Evolutionary conservation across 2,329 filamentous ascomycete species (phyloP).

Genomic region (Sordariomycetes sp.): DNA sequence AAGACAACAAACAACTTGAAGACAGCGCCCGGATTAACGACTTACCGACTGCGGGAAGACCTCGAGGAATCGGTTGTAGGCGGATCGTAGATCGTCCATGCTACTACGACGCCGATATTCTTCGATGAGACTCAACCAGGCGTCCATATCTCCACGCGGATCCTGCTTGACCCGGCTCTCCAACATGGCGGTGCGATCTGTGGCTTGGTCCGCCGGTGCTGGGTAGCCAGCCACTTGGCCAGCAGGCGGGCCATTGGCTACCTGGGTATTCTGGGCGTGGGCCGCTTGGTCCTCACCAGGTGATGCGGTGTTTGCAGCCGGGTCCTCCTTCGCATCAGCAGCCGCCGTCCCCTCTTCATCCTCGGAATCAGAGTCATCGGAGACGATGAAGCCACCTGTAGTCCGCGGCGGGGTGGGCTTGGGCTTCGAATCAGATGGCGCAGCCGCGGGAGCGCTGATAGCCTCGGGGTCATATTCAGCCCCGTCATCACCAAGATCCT

Average conservation of each 20-base stretch:
- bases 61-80: conserved; percentile 79
- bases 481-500: conserved; percentile 38
- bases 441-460: conserved; percentile 26
- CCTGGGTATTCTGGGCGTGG: neutral
- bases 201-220: conserved; percentile 8
- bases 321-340: conserved; percentile 22
- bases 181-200: conserved; percentile 66
- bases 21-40: conserved; percentile 13
- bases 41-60: conserved; percentile 87
- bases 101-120: conserved; percentile 77
- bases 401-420: conserved; percentile 42
- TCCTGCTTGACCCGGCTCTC: conserved; percentile 91
- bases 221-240: neutral
- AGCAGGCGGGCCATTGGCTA: conserved; percentile 3
- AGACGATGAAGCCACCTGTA: conserved; percentile 46
- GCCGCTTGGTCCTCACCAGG: neutral
- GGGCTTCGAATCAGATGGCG: conserved; percentile 15
- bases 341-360: conserved; percentile 25
- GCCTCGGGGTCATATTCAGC: conserved; percentile 50
- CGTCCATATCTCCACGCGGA: conserved; percentile 81
- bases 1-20: neutral
- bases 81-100: conserved; percentile 66
- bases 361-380: conserved; percentile 47
- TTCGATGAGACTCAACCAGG: conserved; percentile 79
- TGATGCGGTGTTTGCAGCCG: conserved; percentile 19